A percentile compares a stretch with the other conserved stretches of the same genome.
phyloP scores from a whole-genome alignment of 305 asterid genomes.

The Solanum hybrid region DNA sequence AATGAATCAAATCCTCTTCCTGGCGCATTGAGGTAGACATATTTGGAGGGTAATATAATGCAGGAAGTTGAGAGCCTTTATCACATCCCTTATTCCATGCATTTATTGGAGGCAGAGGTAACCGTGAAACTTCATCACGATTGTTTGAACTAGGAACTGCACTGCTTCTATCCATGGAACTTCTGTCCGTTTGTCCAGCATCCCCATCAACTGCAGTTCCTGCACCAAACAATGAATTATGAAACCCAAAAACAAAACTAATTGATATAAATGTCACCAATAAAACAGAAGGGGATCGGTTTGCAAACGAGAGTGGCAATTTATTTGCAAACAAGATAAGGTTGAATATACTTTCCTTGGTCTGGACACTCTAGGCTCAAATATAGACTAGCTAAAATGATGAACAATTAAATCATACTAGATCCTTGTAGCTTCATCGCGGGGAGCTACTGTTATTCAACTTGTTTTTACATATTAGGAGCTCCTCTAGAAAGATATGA shows the following conservation, averaged over 20 bases:
- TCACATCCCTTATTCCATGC: constrained; percentile 50
- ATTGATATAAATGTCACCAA: background rate
- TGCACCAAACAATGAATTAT: constrained; percentile 4
- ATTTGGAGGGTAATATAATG: constrained; percentile 28
- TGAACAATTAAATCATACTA: background rate
- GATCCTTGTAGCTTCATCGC: background rate
- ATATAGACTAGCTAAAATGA: background rate
- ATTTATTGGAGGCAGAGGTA: constrained; percentile 34
- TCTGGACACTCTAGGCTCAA: background rate
- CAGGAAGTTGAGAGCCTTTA: constrained; percentile 32
- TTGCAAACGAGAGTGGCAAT: background rate
- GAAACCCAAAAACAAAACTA: background rate
- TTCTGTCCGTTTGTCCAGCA: constrained; percentile 29
- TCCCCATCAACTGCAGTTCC: constrained; percentile 43
- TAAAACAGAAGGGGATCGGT: background rate
- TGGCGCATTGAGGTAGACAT: constrained; percentile 25
- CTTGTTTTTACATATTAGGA: background rate
- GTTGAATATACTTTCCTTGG: background rate
- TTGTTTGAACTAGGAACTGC: constrained; percentile 37
- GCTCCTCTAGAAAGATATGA: background rate
- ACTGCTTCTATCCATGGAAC: constrained; percentile 28
- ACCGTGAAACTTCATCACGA: constrained; percentile 29
- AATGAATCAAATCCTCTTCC: background rate
- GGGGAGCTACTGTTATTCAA: background rate
- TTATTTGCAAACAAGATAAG: background rate